Evolutionary conservation across 805 yeast genomes (phyloP).

Genomic region (Wickerhamiella qilinensis): DNA sequence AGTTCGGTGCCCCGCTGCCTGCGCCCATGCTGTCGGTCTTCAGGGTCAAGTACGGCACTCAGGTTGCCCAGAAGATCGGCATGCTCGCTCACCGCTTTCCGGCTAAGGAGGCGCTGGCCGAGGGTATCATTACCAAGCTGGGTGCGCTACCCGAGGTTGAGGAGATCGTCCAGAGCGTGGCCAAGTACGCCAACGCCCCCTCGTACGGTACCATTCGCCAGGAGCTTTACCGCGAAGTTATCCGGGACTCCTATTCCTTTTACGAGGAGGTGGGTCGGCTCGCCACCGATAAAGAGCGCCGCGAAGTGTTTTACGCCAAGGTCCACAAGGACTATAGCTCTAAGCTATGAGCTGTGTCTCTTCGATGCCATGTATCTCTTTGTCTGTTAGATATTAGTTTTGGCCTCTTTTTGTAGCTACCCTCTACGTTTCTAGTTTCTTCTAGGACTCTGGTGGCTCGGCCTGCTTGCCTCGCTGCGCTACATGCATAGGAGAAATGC

Average conservation of each 20-base stretch:
- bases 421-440: too few species aligned
- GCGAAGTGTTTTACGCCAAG: background rate
- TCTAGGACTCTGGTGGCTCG: too few species aligned
- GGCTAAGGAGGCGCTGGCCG: conserved; percentile 74
- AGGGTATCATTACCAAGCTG: conserved; percentile 30
- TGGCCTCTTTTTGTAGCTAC: too few species aligned
- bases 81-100: conserved; percentile 23
- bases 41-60: conserved; percentile 19
- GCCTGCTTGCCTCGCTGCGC: too few species aligned
- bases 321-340: background rate
- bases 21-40: conserved; percentile 23
- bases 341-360: background rate
- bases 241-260: conserved; percentile 12
- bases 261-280: conserved; percentile 6
- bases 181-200: conserved; percentile 16
- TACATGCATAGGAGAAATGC: too few species aligned
- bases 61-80: conserved; percentile 18
- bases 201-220: conserved; percentile 20
- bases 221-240: conserved; percentile 17
- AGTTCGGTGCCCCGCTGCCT: conserved; percentile 24
- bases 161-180: conserved; percentile 15
- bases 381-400: too few species aligned
- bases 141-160: conserved; percentile 23
- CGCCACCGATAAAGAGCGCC: background rate
- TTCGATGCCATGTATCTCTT: too few species aligned